Conservation (phyloP, 345 rosid genomes). For the Toxicodendron radicans region DNA sequence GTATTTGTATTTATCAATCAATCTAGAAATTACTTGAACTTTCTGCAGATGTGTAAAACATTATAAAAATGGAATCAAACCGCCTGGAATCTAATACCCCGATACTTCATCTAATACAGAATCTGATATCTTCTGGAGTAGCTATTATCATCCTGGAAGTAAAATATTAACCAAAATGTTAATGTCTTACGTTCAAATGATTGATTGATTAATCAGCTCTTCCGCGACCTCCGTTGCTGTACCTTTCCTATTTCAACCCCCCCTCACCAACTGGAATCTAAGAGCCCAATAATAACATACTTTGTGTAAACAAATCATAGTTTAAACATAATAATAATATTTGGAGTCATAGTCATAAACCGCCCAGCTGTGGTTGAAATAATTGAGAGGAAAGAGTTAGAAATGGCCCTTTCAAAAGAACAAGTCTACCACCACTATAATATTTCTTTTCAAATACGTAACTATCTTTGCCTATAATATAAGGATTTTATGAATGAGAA, state of each 20-base stretch:
- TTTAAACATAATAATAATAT: background rate
- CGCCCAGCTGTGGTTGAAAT: slow-evolving; percentile 30
- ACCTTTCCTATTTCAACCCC: slow-evolving; percentile 34
- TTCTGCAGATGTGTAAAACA: background rate
- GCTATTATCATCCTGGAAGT: background rate
- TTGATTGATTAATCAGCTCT: slow-evolving; percentile 9
- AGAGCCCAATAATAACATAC: slow-evolving; percentile 17
- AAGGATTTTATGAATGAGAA: slow-evolving; percentile 19
- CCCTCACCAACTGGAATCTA: slow-evolving; percentile 30
- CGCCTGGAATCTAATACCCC: background rate
- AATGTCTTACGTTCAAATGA: background rate
- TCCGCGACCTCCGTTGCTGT: slow-evolving; percentile 23
- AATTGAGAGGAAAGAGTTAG: slow-evolving; percentile 48
- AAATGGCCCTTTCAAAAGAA: slow-evolving; percentile 36
- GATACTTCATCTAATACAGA: background rate
- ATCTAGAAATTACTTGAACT: background rate
- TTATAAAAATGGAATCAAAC: background rate
- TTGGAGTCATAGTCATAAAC: slow-evolving; percentile 33
- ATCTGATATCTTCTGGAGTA: background rate
- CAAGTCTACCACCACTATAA: slow-evolving; percentile 17
- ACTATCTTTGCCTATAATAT: slow-evolving; percentile 21
- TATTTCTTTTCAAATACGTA: slow-evolving; percentile 24
- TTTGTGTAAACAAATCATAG: background rate
- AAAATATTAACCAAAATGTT: slow-evolving; percentile 7
- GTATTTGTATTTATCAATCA: slow-evolving; percentile 1